Evolutionary conservation across 108 stramenopile genomes (phyloP).

Genomic region (Stephanodiscus minutulus): DNA sequence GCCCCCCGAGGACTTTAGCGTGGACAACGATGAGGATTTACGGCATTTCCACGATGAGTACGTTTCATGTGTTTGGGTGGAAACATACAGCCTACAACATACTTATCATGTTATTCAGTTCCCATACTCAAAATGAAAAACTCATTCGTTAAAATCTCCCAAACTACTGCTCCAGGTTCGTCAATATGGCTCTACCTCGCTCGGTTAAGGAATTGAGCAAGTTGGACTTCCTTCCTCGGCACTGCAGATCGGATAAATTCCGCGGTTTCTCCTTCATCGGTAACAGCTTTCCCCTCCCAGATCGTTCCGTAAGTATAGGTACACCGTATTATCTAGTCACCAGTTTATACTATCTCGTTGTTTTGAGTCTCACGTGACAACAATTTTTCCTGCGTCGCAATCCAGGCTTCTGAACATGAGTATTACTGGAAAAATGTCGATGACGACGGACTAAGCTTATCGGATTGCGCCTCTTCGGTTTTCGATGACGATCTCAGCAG

Average conservation of each 20-base stretch:
- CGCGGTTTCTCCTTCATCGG: conserved; percentile 90
- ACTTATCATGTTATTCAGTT: too few relatives aligned
- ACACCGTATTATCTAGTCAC: neutral
- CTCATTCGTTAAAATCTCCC: neutral
- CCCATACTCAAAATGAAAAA: too few relatives aligned
- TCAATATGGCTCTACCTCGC: conserved; percentile 79
- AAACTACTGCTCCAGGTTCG: conserved; percentile 67
- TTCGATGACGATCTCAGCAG: conserved; percentile 45
- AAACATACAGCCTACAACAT: neutral
- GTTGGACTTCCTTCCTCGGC: conserved; percentile 54
- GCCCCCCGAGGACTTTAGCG: conserved; percentile 73
- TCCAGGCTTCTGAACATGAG: conserved; percentile 55
- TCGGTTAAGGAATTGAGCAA: conserved; percentile 77
- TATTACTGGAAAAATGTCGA: conserved; percentile 82
- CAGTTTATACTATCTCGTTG: neutral
- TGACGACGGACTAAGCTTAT: conserved; percentile 77
- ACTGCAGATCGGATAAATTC: conserved; percentile 71
- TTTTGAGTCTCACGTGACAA: neutral
- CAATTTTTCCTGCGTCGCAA: neutral
- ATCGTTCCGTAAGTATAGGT: conserved; percentile 42
- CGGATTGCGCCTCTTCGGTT: conserved; percentile 73
- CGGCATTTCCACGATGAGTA: conserved; percentile 87
- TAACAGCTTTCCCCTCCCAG: conserved; percentile 72
- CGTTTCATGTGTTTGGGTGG: conserved; percentile 9
- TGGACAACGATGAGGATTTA: conserved; percentile 78